A percentile compares a stretch with the other conserved stretches of the same genome.
phyloP scores from a whole-genome alignment of 176 grass and related monocot species.

The Urochloa ruziziensis region DNA sequence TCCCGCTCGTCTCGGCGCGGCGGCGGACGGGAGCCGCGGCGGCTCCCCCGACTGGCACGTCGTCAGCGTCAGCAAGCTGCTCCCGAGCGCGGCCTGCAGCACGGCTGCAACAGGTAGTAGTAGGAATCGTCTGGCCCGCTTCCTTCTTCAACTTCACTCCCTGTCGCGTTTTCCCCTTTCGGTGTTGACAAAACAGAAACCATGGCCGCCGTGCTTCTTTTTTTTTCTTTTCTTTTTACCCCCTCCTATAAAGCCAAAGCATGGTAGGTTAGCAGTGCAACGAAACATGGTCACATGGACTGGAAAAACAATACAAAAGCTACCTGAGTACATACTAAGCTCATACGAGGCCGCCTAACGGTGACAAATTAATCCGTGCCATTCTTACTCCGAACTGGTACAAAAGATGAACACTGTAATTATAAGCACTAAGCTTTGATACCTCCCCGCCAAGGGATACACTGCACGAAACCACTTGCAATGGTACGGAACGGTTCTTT shows the following conservation, averaged over 20 bases:
- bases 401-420: background rate
- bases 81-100: slow-evolving; percentile 41
- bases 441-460: background rate
- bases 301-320: no score
- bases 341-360: background rate
- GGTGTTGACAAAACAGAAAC: no score
- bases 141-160: no score
- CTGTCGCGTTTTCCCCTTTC: background rate
- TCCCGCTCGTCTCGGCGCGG: background rate
- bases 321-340: background rate
- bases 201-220: background rate
- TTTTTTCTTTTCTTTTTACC: no score
- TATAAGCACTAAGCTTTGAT: background rate
- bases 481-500: no score
- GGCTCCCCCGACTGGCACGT: slow-evolving; percentile 32
- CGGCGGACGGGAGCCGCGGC: background rate
- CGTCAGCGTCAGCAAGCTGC: slow-evolving; percentile 36
- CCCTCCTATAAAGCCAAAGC: background rate
- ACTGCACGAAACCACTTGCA: no score
- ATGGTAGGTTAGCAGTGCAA: background rate
- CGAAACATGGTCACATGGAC: background rate
- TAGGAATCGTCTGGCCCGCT: no score
- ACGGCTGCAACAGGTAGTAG: slow-evolving; percentile 31
- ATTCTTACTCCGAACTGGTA: background rate
- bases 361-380: no score